Conservation (phyloP, 352 stramenopile species). For the Pythium insidiosum region DNA sequence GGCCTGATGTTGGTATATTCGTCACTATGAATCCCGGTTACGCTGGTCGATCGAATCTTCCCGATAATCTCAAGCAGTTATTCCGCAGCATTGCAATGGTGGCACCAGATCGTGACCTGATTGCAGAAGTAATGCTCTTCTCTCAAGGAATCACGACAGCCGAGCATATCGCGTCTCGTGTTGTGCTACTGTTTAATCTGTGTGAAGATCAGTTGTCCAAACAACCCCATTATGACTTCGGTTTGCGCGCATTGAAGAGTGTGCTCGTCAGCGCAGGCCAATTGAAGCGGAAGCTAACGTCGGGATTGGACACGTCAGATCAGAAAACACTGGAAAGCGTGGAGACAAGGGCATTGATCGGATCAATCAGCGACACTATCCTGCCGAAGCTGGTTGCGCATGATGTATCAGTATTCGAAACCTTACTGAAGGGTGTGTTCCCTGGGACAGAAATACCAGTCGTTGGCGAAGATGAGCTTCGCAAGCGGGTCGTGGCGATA, state of each 20-base stretch:
- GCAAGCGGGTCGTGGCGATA: constrained; percentile 86
- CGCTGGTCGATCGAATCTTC: constrained; percentile 95
- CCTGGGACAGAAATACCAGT: constrained; percentile 83
- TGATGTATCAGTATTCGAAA: constrained; percentile 96
- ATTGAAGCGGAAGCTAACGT: constrained; percentile 92
- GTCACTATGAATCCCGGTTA: constrained; percentile 99
- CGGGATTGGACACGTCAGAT: constrained; percentile 20
- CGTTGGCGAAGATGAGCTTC: constrained; percentile 86
- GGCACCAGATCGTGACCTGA: constrained; percentile 97
- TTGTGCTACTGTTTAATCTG: constrained; percentile 98
- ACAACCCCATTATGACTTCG: constrained; percentile 99
- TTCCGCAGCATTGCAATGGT: constrained; percentile 99
- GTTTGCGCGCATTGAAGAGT: constrained; percentile 98
- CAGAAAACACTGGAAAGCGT: constrained; percentile 52
- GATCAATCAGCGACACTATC: constrained; percentile 98
- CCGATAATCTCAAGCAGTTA: constrained; percentile 98
- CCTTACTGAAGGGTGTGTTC: constrained; percentile 96
- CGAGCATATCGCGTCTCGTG: constrained; percentile 93
- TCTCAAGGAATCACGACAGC: constrained; percentile 99
- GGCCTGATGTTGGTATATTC: constrained; percentile 99
- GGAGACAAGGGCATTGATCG: constrained; percentile 94
- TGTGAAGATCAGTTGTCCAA: constrained; percentile 97
- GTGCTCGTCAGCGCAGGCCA: constrained; percentile 97
- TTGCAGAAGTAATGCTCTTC: constrained; percentile 99
- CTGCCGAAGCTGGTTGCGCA: constrained; percentile 98